These are phyloP conservation scores for Pleurotus eryngii DNA, from an alignment of 768 basidiomycete species.

Conservation along the genomic window DNA sequence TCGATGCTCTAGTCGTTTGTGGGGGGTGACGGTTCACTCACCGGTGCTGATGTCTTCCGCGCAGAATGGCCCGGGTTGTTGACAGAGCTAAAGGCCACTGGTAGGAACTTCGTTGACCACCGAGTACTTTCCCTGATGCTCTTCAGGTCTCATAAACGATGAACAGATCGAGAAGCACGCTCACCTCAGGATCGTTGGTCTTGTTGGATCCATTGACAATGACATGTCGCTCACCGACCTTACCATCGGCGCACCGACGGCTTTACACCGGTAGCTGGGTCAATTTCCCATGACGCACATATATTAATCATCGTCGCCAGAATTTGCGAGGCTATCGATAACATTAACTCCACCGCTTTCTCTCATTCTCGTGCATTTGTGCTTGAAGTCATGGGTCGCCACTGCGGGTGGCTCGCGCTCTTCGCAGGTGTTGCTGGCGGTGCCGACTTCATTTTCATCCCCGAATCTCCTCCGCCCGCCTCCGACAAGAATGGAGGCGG, in stretches of 20 bases:
- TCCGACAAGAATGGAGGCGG: slow-evolving; percentile 20
- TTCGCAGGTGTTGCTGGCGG: slow-evolving; percentile 90
- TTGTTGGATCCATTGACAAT: slow-evolving; percentile 98
- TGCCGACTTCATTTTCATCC: slow-evolving; percentile 97
- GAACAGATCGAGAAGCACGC: slow-evolving; percentile 68
- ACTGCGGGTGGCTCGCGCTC: slow-evolving; percentile 98
- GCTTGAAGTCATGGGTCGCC: slow-evolving; percentile 98
- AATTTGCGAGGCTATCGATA: slow-evolving; percentile 97
- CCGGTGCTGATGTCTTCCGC: slow-evolving; percentile 92
- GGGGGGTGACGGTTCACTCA: slow-evolving; percentile 97
- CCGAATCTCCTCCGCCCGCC: slow-evolving; percentile 77
- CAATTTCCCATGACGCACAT: background rate
- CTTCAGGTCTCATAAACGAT: slow-evolving; percentile 66
- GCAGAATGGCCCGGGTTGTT: slow-evolving; percentile 93
- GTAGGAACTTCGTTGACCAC: slow-evolving; percentile 30
- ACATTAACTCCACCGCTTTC: slow-evolving; percentile 93
- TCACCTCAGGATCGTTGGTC: slow-evolving; percentile 94
- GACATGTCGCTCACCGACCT: slow-evolving; percentile 98
- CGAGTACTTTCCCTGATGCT: background rate
- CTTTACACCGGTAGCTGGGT: slow-evolving; percentile 61
- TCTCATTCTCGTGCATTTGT: slow-evolving; percentile 98
- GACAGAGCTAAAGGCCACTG: slow-evolving; percentile 57
- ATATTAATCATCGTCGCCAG: background rate
- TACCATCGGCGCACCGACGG: slow-evolving; percentile 95
- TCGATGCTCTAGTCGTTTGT: slow-evolving; percentile 94